phyloP scores from a whole-genome alignment of 768 basidiomycete genomes.

The Rhizopogon vinicolor region DNA sequence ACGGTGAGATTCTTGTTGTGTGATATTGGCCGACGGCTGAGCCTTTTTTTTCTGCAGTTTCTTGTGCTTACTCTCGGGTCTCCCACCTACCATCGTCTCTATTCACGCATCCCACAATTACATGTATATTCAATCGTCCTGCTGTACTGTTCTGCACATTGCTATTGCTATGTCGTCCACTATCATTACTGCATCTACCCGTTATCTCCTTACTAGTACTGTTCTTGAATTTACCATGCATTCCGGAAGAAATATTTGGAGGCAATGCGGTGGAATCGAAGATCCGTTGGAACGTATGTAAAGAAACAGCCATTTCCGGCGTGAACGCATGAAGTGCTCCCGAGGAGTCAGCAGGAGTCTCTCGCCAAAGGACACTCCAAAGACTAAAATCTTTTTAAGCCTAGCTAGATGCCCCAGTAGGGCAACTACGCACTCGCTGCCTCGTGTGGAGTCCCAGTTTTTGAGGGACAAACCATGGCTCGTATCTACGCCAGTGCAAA shows the following conservation, averaged over 20 bases:
- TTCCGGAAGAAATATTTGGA: not conserved
- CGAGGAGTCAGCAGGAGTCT: not conserved
- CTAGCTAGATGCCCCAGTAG: slow-evolving; percentile 20
- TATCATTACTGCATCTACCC: slow-evolving; percentile 18
- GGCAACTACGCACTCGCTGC: slow-evolving; percentile 11
- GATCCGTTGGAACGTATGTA: not conserved
- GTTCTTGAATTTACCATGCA: slow-evolving; percentile 15
- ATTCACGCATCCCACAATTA: slow-evolving; percentile 21
- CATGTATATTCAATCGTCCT: slow-evolving; percentile 23
- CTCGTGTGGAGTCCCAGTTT: slow-evolving; percentile 12
- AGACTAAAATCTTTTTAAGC: slow-evolving; percentile 12
- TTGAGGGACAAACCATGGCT: slow-evolving; percentile 31
- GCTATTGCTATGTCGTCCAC: slow-evolving; percentile 22
- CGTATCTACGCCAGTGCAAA: slow-evolving; percentile 56
- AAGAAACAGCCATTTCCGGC: not conserved
- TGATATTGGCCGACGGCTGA: not conserved
- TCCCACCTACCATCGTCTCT: slow-evolving; percentile 18
- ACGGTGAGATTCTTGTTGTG: slow-evolving; percentile 16
- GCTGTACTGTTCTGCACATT: slow-evolving; percentile 18
- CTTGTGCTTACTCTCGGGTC: slow-evolving; percentile 22
- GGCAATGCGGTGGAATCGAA: not conserved
- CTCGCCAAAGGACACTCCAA: slow-evolving; percentile 12
- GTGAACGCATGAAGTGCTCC: not conserved
- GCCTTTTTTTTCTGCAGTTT: slow-evolving; percentile 16
- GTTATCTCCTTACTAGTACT: slow-evolving; percentile 1